A percentile compares a stretch with the other conserved stretches of the same genome.
phyloP scores from a whole-genome alignment of 129 eudicot species.

The Tagetes patula region DNA sequence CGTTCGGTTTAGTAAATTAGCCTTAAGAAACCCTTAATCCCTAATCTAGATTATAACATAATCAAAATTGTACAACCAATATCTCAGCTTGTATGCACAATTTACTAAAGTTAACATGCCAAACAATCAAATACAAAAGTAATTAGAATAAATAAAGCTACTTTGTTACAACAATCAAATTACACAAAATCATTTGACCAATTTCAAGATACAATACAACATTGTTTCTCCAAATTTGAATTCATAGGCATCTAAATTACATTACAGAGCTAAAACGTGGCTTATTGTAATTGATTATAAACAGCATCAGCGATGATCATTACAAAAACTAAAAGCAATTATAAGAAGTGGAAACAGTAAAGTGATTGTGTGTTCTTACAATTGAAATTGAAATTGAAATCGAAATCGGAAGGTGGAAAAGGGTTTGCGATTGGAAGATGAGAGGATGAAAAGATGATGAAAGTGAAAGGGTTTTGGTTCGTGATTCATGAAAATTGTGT shows the following conservation, averaged over 20 bases:
- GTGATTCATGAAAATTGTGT: slow-evolving; percentile 30
- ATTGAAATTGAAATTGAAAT: slow-evolving; percentile 20
- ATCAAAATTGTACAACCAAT: not conserved
- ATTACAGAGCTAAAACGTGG: not conserved
- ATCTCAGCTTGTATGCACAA: not conserved
- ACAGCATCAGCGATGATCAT: slow-evolving; percentile 27
- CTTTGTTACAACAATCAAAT: not conserved
- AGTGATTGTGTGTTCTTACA: slow-evolving; percentile 31
- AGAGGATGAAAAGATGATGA: too few species aligned
- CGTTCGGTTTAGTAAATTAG: not conserved
- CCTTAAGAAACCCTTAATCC: not conserved
- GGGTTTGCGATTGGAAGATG: slow-evolving; percentile 3
- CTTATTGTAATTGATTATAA: not conserved
- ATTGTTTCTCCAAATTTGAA: slow-evolving; percentile 18
- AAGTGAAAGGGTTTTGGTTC: slow-evolving; percentile 22
- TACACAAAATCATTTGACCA: slow-evolving; percentile 2
- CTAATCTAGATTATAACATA: not conserved
- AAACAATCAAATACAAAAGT: not conserved
- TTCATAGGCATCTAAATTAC: slow-evolving; percentile 6
- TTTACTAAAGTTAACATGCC: not conserved
- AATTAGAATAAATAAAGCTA: slow-evolving; percentile 22
- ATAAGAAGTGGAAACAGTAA: slow-evolving; percentile 15
- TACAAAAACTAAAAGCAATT: not conserved
- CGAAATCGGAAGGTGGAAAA: slow-evolving; percentile 26
- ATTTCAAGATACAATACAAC: not conserved